These are phyloP conservation scores for Symbiodinium pilosum DNA, from an alignment of 73 alveolate genomes.

Conservation along the genomic window DNA sequence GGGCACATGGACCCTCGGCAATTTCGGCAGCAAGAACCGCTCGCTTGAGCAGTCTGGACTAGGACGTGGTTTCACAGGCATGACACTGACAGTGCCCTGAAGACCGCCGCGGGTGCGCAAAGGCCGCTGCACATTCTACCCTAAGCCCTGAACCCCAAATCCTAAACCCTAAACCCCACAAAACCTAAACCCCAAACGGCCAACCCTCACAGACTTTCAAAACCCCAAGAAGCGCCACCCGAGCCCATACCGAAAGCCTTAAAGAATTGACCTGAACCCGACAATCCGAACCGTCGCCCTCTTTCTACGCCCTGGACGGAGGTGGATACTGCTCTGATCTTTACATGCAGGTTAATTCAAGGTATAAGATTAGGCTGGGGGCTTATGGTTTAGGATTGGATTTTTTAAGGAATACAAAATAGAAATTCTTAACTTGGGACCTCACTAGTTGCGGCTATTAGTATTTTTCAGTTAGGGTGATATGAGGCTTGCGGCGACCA, in stretches of 20 bases:
- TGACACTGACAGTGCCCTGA: neutral
- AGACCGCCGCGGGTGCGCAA: neutral
- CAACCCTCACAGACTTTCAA: neutral
- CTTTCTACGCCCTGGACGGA: neutral
- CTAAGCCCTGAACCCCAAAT: neutral
- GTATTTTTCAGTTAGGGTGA: too few species aligned
- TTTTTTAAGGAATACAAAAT: neutral
- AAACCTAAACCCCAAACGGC: neutral
- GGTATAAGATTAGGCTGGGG: neutral
- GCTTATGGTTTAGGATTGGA: too few species aligned
- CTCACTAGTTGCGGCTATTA: neutral
- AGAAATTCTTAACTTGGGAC: neutral
- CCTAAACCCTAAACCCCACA: neutral
- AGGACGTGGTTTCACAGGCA: neutral
- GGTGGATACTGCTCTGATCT: neutral
- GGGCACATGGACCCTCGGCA: constrained; percentile 7
- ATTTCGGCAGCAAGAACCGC: neutral
- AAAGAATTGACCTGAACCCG: neutral
- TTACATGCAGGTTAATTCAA: neutral
- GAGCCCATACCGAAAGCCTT: neutral
- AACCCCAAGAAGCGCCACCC: neutral
- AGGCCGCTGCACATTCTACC: neutral
- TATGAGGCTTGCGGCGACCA: too few species aligned
- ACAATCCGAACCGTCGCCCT: neutral
- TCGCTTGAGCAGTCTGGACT: neutral